Evolutionary conservation across 352 stramenopile genomes (phyloP).

Genomic region (Heterotrichella gracilis): DNA sequence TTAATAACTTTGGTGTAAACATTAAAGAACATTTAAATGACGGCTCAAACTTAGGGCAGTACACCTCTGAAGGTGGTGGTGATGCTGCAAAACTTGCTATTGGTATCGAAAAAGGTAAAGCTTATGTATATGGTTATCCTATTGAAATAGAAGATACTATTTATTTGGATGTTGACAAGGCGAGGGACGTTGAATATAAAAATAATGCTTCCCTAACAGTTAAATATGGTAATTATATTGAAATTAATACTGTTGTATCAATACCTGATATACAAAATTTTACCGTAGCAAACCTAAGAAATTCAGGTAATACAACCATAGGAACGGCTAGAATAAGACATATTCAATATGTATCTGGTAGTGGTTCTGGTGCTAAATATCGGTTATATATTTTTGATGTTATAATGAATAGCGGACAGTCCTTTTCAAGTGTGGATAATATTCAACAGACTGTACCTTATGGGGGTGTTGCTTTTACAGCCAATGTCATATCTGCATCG

Average conservation of each 20-base stretch:
- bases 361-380: conserved; percentile 9
- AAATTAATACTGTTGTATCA: conserved; percentile 1
- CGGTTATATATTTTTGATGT: background rate
- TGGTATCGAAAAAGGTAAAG: conserved; percentile 9
- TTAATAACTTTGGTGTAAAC: background rate
- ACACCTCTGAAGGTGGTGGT: too few species aligned
- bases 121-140: background rate
- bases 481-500: too few species aligned
- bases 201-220: background rate
- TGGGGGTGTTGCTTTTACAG: too few species aligned
- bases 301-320: background rate
- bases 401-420: background rate
- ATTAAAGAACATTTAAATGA: conserved; percentile 5
- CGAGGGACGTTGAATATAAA: background rate
- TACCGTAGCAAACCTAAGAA: too few species aligned
- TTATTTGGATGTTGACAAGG: background rate
- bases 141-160: background rate
- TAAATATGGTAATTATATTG: conserved; percentile 9
- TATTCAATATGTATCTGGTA: conserved; percentile 4
- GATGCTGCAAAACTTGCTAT: conserved; percentile 7
- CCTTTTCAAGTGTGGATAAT: too few species aligned
- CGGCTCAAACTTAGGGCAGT: background rate
- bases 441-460: too few species aligned
- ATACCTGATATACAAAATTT: too few species aligned
- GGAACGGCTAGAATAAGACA: background rate